Percentiles rank a stretch among this genome's conserved stretches.
Conservation (phyloP, 495 filamentous ascomycete genomes). For the Mytilinidion resinicola region DNA sequence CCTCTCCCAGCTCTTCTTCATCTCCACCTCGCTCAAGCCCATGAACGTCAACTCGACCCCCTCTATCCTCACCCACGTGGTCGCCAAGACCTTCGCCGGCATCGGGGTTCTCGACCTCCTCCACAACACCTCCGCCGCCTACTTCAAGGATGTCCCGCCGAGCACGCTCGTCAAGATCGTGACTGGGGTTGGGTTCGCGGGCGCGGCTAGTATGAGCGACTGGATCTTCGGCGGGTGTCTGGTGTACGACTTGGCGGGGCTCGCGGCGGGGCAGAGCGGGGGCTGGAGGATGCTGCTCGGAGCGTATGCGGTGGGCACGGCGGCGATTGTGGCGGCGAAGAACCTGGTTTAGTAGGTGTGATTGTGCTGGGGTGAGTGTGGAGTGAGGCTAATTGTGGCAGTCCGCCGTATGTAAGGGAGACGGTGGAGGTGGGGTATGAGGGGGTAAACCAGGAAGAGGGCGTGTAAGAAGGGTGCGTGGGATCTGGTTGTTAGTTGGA, state of each 20-base stretch:
- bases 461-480: too few species aligned
- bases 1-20: constrained; percentile 45
- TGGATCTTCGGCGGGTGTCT: constrained; percentile 50
- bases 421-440: too few species aligned
- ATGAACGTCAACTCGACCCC: constrained; percentile 43
- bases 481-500: too few species aligned
- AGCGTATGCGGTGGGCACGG: constrained; percentile 41
- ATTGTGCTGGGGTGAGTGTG: not conserved
- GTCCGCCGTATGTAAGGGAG: constrained; percentile 11
- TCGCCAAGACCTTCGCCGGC: constrained; percentile 48
- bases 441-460: too few species aligned
- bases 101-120: constrained; percentile 49
- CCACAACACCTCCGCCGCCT: constrained; percentile 47
- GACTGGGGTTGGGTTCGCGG: constrained; percentile 43
- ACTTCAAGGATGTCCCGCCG: constrained; percentile 40
- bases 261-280: constrained; percentile 43
- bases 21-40: constrained; percentile 36
- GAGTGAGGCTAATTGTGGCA: constrained; percentile 8
- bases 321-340: constrained; percentile 45
- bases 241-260: constrained; percentile 46
- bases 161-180: constrained; percentile 40
- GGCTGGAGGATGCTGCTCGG: constrained; percentile 44
- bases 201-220: constrained; percentile 39
- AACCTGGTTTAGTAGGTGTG: constrained; percentile 43
- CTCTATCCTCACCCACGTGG: constrained; percentile 45